Base-by-base conservation (phyloP, 257 asterid genomes). In the Salvia miltiorrhiza region DNA sequence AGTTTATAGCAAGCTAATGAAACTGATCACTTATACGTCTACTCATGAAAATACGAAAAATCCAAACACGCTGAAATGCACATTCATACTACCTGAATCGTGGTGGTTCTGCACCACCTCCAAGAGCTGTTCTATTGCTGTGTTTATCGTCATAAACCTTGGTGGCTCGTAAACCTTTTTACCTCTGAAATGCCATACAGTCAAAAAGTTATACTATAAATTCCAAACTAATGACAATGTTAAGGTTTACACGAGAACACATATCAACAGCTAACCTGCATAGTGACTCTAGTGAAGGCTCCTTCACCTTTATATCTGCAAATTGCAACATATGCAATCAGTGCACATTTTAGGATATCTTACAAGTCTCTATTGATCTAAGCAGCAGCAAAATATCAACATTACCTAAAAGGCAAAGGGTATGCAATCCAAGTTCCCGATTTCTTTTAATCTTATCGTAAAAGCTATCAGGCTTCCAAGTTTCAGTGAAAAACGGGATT, bases 381-480 rank as follows among this genome's bases (percentile, higher is more conserved):
- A 23, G 50, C n/a, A 66, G 14, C 24, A 24, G 48, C 64, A 47
- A 44, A 65, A 17, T 32, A 63, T 37, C 65, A 4, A 16, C 2
- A 55, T 67, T 74, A 93, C 98, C 97, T 81, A 90, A 86, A 60
- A 93, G 82, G 79, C 99, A 93, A 66, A 90, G 96, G 1, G 96
- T 88, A 76, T 90, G 96, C 67, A 90, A 74, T 52, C 97, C 96
- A 69, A 87, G 83, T 26, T 70, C 60, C 55, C 86, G 80, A 47
- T 87, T 93, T 52, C 82, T 81, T 59, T 80, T 81, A 61, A 93
- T 90, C 78, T 83, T 90, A 69, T 88, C 96, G 40, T 90, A 90
- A 56, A 93, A 93, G 75, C 99, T 93, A 75, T 88, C 97, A 1
- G 97, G 99, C 73, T 95, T 87, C 99, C 99, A 90, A 5, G 95